phyloP scores from a whole-genome alignment of 495 filamentous ascomycete species.

The Podospora pseudocomata region DNA sequence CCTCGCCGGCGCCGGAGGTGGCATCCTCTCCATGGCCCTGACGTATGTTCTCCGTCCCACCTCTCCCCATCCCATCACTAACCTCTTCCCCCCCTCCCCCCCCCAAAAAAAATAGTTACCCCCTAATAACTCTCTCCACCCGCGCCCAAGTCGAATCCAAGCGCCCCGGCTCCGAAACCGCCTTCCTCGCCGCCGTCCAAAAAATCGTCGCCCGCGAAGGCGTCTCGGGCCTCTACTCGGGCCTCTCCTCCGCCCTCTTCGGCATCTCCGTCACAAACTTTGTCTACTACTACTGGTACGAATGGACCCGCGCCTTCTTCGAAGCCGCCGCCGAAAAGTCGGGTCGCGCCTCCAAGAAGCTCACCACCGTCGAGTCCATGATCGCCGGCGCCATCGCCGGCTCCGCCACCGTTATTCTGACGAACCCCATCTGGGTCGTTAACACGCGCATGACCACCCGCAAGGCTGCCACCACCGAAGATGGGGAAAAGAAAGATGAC shows the following conservation, averaged over 20 bases:
- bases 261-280: conserved; percentile 99
- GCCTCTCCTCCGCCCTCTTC: conserved; percentile 90
- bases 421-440: conserved; percentile 98
- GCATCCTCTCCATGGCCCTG: conserved; percentile 89
- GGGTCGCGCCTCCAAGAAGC: conserved; percentile 74
- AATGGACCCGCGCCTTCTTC: conserved; percentile 90
- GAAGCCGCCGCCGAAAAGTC: conserved; percentile 68
- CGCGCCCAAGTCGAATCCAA: conserved; percentile 97
- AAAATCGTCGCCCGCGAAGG: conserved; percentile 91
- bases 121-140: conserved; percentile 94
- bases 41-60: conserved; percentile 56
- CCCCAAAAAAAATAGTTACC: conserved; percentile 53
- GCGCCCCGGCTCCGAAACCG: conserved; percentile 64
- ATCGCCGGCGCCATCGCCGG: conserved; percentile 94
- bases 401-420: conserved; percentile 87
- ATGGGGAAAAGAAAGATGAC: conserved; percentile 28
- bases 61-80: conserved; percentile 10
- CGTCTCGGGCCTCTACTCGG: conserved; percentile 76
- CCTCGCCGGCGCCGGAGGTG: conserved; percentile 82
- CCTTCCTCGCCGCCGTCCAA: conserved; percentile 73
- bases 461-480: conserved; percentile 48
- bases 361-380: conserved; percentile 88
- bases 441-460: conserved; percentile 98
- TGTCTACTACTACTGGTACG: conserved; percentile 99
- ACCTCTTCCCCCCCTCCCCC: neutral